Percentiles rank a stretch among this genome's conserved stretches.
These are phyloP conservation scores for Fusarium agapanthi DNA, from an alignment of 2,329 filamentous ascomycete species.

Conservation along the genomic window DNA sequence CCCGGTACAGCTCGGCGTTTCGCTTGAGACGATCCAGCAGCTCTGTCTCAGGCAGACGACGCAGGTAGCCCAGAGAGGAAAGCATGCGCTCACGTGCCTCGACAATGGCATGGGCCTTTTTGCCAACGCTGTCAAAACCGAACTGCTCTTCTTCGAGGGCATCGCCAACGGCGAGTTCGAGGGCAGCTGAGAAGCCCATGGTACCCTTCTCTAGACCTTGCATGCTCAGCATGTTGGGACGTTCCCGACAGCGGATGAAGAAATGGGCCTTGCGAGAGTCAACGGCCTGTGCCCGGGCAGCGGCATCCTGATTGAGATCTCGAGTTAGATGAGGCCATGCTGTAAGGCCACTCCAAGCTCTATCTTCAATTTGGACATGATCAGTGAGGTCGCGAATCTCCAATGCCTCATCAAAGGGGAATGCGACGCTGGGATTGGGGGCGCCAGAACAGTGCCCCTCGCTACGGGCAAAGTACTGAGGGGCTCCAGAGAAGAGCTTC, in stretches of 20 bases:
- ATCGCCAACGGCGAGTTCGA: conserved; percentile 72
- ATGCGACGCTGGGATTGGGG: conserved; percentile 70
- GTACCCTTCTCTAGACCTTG: conserved; percentile 76
- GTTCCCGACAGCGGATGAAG: conserved; percentile 66
- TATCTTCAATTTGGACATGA: conserved; percentile 69
- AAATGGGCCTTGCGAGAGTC: conserved; percentile 64
- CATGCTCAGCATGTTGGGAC: conserved; percentile 77
- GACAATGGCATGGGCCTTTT: conserved; percentile 62
- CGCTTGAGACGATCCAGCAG: conserved; percentile 68
- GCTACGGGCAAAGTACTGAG: conserved; percentile 72
- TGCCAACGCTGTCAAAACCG: conserved; percentile 64
- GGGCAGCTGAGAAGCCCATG: conserved; percentile 72
- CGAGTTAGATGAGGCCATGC: conserved; percentile 70
- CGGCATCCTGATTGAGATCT: conserved; percentile 57
- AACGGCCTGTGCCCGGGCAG: conserved; percentile 52
- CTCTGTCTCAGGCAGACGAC: conserved; percentile 64
- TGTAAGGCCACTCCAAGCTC: conserved; percentile 69
- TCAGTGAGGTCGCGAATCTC: conserved; percentile 71
- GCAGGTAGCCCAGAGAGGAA: conserved; percentile 61
- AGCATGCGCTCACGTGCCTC: conserved; percentile 68
- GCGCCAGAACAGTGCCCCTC: conserved; percentile 68
- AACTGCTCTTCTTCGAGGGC: conserved; percentile 69
- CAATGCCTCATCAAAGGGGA: conserved; percentile 72
- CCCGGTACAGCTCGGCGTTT: conserved; percentile 64
- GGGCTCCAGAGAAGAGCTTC: conserved; percentile 78